Evolutionary conservation across 2,329 filamentous ascomycete genomes (phyloP), one percentile per base, ranked within the genome.

Genomic region (Zasmidium citrigriseum): DNA sequence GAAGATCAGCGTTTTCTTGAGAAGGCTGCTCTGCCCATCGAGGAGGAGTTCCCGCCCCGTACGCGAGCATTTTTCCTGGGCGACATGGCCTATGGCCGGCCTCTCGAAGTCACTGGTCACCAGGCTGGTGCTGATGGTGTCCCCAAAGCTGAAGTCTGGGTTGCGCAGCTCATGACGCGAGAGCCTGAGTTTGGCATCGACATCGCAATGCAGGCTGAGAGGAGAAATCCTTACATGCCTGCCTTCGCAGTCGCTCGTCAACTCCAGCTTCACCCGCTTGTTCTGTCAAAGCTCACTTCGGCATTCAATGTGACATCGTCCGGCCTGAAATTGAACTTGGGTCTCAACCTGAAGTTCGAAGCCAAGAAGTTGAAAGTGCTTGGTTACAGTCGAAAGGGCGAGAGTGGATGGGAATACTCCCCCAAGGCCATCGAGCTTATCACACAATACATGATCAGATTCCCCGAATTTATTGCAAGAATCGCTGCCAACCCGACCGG

Each of bases 281-380:
- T 95, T 1, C 80, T 99, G 27, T 96, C 93, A 75, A 99, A 96
- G 81, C 90, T 99, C 68, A 98, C 95, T 0, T 96, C 95, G 1
- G 93, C 93, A 0, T 98, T 96, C 74, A 89, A 88, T 55, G 90
- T 99, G 57, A 86, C 86, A 18, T 86, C 93, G 3, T 91, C 91
- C 57, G 91, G 90, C 23, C 80, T 92, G 58, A 89, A 90, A 67
- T 83, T 96, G 62, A 99, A 99, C 68, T 80, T 99, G 22, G 95
- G 95, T 0, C 81, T 99, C 61, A 99, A 99, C 70, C 82, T 99
- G 65, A 99, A 99, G 74, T 99, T 99, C 60, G 95, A 99, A 73
- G 91, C 86, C 2, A 93, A 91, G 77, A 96, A 97, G 76, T 83
- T 93, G 67, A 99, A 99, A 78, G 95, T 99, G 5, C 78, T 99